Base-by-base conservation (phyloP, 768 basidiomycete species). In the Russula emetica region DNA sequence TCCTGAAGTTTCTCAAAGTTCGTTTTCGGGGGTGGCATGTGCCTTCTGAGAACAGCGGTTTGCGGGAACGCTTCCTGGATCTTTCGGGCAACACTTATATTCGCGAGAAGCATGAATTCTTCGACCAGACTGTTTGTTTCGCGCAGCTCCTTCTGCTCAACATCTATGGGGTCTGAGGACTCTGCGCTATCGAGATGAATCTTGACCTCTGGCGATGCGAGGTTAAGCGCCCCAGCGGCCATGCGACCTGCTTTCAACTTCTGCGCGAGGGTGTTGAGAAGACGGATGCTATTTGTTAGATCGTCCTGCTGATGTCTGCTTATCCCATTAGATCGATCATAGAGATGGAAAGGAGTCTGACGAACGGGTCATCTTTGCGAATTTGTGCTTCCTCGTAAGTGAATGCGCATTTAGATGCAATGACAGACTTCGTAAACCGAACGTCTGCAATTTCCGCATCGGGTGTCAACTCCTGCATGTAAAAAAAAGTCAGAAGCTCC, bases 81-180 rank as follows among this genome's bases (percentile, higher is more conserved):
- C 75, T 89, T 91, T 68, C 78, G 76, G 7, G 97, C 96, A 1
- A 98, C 97, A 67, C 88, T 92, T 69, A 96, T 90, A 70, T 98
- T 99, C 7, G 97, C 96, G 63, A 99, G 85, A 67, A 99, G 78
- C 97, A 99, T 99, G 76, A 99, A 98, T 74, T 98, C 97, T 74
- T 99, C 97, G 2, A 98, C 97, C 8, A 98, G 77, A 67, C 91
- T 94, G 72, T 98, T 98, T 10, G 97, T 99, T 76, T 98, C 95
- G 32, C 83, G 78, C 71, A 90, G 72, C 70, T 92, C 88, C 74
- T 98, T 98, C 73, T 95, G 94, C 76, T 98, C 94, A 13, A 99
- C 95, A 66, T 98, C 96, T 66, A 98, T 92, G 0, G 96, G 96
- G 68, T 97, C 94, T 2, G 93, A 90, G 0, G 90, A 92, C 73